Conservation (phyloP, 2,329 filamentous ascomycete species). For the Fusarium staphyleae region DNA sequence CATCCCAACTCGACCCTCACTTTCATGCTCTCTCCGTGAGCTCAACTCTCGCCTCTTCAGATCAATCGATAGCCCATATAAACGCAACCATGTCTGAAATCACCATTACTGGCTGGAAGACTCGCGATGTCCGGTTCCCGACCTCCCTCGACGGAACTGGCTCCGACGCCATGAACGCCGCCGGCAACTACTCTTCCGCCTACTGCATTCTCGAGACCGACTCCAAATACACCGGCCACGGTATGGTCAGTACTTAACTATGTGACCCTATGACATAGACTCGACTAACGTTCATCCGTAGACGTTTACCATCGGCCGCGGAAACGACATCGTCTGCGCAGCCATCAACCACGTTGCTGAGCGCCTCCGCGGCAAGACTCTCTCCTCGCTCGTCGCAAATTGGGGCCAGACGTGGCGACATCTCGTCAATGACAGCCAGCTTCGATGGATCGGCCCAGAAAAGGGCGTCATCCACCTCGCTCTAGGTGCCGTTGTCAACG, state of each 20-base stretch:
- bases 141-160: constrained; percentile 98
- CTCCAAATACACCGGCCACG: constrained; percentile 73
- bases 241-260: constrained; percentile 65
- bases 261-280: not conserved
- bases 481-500: constrained; percentile 87
- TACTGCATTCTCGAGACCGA: constrained; percentile 92
- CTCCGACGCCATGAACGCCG: constrained; percentile 95
- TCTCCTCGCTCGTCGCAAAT: constrained; percentile 78
- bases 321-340: constrained; percentile 90
- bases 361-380: constrained; percentile 76
- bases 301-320: constrained; percentile 86
- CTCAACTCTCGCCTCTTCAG: constrained; percentile 3
- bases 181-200: constrained; percentile 91
- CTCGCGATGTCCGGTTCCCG: constrained; percentile 79
- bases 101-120: constrained; percentile 75
- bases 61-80: not conserved
- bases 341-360: constrained; percentile 82
- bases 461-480: constrained; percentile 95
- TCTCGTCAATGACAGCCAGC: constrained; percentile 88
- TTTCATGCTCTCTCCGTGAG: constrained; percentile 20
- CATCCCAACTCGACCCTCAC: constrained; percentile 29
- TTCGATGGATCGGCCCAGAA: constrained; percentile 93
- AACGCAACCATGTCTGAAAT: constrained; percentile 54
- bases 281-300: constrained; percentile 35
- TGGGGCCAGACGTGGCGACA: constrained; percentile 92